Base-by-base conservation (phyloP, 495 filamentous ascomycete species). In the Aspergillus wentii region DNA sequence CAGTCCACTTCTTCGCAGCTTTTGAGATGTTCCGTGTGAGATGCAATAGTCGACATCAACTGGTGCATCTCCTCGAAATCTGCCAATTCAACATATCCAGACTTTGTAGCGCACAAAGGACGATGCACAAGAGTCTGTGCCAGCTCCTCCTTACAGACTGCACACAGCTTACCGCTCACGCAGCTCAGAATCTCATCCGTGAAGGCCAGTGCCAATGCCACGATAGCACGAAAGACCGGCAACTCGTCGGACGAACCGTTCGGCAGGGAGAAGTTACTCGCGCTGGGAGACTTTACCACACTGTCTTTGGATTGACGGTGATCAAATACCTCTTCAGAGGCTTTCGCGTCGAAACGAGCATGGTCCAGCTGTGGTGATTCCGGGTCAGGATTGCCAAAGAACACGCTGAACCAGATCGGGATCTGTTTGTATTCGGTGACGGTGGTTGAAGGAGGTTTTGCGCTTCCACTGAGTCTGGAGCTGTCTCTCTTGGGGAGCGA, bases 351-450 rank as follows among this genome's bases (percentile, higher is more conserved):
- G 26, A 43, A 43, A 5, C 32, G 25, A 6, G 27, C 33, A 15
- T 43, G 40, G n/a, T 32, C 18, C 8, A 43, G 23, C 5, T 22
- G 7, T 8, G 39, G 30, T 8, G 2, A 1, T 16, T 3, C 13
- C 3, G 28, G 16, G 26, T 30, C n/a, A 3, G 33, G 16, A 11
- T 17, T 6, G n/a, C 40, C 40, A 21, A 43, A 19, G 40, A 36
- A 43, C 4, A 43, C 33, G 14, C 40, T 43, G 39, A 34, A 33
- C 39, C 39, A 35, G 8, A 41, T n/a, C 14, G 26, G 5, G 26
- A 29, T n/a, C 3, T 29, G 5, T 5, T 29, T 29, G 26, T n/a
- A n/a, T n/a, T n/a, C n/a, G n/a, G n/a, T n/a, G n/a, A n/a, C n/a
- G n/a, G n/a, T n/a, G n/a, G n/a, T n/a, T n/a, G n/a, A n/a, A n/a